Percentiles rank a stretch among this genome's conserved stretches.
phyloP scores from a whole-genome alignment of 371 early-diverging fungal species.

The Nematocida sp. region DNA sequence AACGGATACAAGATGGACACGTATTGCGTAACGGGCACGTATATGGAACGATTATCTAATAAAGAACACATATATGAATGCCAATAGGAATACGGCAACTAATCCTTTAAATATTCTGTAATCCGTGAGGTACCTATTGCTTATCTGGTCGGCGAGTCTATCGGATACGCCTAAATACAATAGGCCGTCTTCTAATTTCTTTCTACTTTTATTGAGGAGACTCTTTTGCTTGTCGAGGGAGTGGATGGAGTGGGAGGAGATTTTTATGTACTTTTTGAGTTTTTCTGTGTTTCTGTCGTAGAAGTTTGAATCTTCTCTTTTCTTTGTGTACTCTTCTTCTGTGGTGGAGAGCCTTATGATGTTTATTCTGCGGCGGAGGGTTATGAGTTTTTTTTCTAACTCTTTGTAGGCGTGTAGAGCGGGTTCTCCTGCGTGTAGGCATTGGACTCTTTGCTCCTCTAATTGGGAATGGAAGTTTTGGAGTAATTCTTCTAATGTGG shows the following conservation, averaged over 20 bases:
- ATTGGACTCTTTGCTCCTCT: background rate
- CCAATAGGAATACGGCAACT: slow-evolving; percentile 17
- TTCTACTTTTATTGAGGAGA: slow-evolving; percentile 28
- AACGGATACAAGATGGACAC: too few relatives aligned
- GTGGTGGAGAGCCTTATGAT: background rate
- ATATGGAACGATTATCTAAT: background rate
- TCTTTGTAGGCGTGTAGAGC: background rate
- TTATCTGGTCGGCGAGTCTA: slow-evolving; percentile 40
- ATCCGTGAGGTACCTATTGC: slow-evolving; percentile 47
- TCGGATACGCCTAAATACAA: slow-evolving; percentile 48
- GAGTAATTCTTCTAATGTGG: background rate
- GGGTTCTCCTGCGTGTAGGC: background rate
- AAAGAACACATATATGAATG: slow-evolving; percentile 45
- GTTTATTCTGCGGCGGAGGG: background rate
- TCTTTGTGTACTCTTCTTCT: background rate
- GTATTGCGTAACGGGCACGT: background rate
- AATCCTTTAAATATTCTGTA: slow-evolving; percentile 40
- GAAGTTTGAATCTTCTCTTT: background rate
- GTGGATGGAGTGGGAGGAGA: slow-evolving; percentile 42
- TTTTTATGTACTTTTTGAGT: slow-evolving; percentile 48
- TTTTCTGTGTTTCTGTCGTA: slow-evolving; percentile 40
- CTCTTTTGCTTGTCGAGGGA: slow-evolving; percentile 41
- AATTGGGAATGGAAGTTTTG: background rate
- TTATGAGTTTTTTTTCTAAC: background rate
- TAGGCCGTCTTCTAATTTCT: slow-evolving; percentile 50